These are phyloP conservation scores for Cryptosporidium baileyi DNA, from an alignment of 169 alveolate species.

Conservation along the genomic window DNA sequence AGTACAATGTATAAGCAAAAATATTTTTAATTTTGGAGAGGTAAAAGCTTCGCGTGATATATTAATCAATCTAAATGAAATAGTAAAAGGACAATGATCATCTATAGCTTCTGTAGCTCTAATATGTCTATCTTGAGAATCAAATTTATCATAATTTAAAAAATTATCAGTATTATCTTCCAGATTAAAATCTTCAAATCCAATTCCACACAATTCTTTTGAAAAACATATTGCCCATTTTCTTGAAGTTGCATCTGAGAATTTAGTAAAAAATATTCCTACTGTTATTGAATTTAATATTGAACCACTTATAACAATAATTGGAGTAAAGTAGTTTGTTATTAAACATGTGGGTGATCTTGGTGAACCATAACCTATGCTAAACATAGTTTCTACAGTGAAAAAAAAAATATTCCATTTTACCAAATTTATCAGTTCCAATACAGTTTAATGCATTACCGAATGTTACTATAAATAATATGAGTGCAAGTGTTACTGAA, in stretches of 20 bases:
- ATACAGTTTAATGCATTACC: constrained; percentile 72
- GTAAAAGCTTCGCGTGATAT: constrained; percentile 73
- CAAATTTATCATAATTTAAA: background rate
- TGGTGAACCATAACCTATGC: constrained; percentile 78
- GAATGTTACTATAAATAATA: constrained; percentile 50
- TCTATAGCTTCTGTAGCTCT: constrained; percentile 4
- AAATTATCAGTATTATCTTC: background rate
- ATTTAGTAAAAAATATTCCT: constrained; percentile 76
- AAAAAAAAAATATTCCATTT: constrained; percentile 73
- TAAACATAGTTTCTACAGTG: constrained; percentile 77
- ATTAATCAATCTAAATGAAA: constrained; percentile 76
- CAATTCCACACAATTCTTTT: constrained; percentile 64
- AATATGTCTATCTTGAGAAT: background rate
- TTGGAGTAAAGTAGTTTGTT: constrained; percentile 72
- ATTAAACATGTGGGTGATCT: constrained; percentile 74
- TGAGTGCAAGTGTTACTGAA: constrained; percentile 4
- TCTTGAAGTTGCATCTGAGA: constrained; percentile 74
- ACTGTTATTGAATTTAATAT: constrained; percentile 73
- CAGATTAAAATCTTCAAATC: background rate
- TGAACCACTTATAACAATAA: constrained; percentile 71
- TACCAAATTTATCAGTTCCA: constrained; percentile 64
- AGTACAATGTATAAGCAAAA: constrained; percentile 57
- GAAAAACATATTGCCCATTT: constrained; percentile 76
- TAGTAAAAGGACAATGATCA: constrained; percentile 48
- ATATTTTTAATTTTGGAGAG: constrained; percentile 72